Evolutionary conservation across 73 alveolate species (phyloP).

Genomic region (Durusdinium trenchii): DNA sequence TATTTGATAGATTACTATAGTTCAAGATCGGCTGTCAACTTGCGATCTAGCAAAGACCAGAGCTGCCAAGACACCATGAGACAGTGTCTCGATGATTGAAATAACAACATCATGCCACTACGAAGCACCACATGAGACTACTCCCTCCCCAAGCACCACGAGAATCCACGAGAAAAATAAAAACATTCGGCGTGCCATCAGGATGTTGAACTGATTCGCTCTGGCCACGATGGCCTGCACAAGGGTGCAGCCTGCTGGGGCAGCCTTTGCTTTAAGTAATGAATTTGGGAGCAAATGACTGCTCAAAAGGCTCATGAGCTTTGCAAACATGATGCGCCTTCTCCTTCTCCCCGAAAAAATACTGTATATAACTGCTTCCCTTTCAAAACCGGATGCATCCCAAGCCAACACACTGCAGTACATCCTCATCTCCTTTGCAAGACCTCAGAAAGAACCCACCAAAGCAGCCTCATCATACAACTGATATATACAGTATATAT

Average conservation of each 20-base stretch:
- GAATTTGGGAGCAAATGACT: background rate
- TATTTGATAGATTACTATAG: no score
- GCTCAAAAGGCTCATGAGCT: no score
- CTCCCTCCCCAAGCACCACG: background rate
- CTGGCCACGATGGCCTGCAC: constrained; percentile 58
- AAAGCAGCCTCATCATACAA: no score
- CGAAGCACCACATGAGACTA: no score
- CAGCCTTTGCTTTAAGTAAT: background rate
- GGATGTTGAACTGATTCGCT: constrained; percentile 88
- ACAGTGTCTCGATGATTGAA: background rate
- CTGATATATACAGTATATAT: background rate
- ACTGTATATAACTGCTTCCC: no score
- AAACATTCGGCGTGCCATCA: constrained; percentile 1
- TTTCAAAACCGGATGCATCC: no score
- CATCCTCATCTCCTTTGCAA: no score
- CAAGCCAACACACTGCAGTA: no score
- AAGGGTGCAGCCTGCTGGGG: background rate
- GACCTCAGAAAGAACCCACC: no score
- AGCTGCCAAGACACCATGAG: background rate
- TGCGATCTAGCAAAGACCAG: background rate
- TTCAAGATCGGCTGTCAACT: background rate
- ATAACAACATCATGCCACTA: no score
- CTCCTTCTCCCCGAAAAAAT: background rate
- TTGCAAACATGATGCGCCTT: background rate
- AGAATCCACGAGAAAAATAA: background rate